These are phyloP conservation scores for Heimioporus sp. DNA, from an alignment of 768 basidiomycete genomes.

Conservation along the genomic window DNA sequence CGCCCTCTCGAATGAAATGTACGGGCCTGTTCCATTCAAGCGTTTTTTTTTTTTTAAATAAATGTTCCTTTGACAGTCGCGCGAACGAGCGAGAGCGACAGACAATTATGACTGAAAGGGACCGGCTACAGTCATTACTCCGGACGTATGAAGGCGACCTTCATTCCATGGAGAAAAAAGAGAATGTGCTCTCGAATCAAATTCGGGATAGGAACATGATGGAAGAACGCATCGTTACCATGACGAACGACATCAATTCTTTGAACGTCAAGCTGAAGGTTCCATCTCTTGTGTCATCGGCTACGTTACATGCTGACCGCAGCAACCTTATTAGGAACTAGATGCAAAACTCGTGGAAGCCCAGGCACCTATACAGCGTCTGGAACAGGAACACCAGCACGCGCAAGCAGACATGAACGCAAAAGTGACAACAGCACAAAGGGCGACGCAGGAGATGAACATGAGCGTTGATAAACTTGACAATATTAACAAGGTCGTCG, in stretches of 20 bases:
- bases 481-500: conserved; percentile 58
- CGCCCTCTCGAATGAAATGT: conserved; percentile 47
- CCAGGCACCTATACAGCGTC: conserved; percentile 59
- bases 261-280: conserved; percentile 54
- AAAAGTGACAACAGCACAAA: conserved; percentile 52
- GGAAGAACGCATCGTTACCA: conserved; percentile 54
- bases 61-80: conserved; percentile 43
- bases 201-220: conserved; percentile 56
- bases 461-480: conserved; percentile 61
- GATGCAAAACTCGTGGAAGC: conserved; percentile 60
- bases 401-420: conserved; percentile 48
- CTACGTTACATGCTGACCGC: background rate
- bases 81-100: conserved; percentile 62
- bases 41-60: background rate
- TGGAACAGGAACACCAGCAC: conserved; percentile 55
- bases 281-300: background rate
- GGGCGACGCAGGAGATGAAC: conserved; percentile 60
- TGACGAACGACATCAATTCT: conserved; percentile 54
- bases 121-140: conserved; percentile 52
- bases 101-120: conserved; percentile 54
- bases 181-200: conserved; percentile 54
- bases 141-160: conserved; percentile 59
- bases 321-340: conserved; percentile 46
- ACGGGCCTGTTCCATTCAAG: background rate
- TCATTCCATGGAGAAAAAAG: conserved; percentile 59